Evolutionary conservation across 306 rosid species (phyloP).

Genomic region (Luffa acutangula): DNA sequence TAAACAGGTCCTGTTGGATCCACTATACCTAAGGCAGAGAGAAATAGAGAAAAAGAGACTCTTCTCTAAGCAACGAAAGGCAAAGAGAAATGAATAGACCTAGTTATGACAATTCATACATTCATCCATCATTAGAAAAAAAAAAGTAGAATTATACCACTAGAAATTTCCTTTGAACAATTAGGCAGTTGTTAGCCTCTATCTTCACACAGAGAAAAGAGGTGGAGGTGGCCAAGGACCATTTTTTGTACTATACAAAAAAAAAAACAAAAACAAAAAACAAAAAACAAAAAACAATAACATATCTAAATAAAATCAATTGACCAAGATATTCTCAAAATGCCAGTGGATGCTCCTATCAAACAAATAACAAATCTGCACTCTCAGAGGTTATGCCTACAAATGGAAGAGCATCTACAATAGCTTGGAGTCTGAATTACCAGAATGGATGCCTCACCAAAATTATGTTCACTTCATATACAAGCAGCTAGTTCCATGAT

Average conservation of each 20-base stretch:
- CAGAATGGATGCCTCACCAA: constrained; percentile 2
- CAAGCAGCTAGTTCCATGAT: constrained; percentile 7
- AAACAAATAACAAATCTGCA: not conserved
- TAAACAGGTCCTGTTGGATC: no score
- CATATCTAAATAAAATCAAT: not conserved
- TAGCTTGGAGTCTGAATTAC: constrained; percentile 1
- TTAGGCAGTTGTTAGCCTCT: not conserved
- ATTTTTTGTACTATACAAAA: not conserved
- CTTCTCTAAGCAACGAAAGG: not conserved
- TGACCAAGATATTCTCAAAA: not conserved
- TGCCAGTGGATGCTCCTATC: not conserved
- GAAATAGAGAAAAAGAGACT: not conserved
- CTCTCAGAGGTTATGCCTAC: not conserved
- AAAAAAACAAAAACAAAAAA: not conserved
- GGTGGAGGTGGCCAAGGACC: not conserved
- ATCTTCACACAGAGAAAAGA: not conserved
- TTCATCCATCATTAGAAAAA: not conserved
- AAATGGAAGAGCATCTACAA: not conserved
- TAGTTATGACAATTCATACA: not conserved
- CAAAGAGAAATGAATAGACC: not conserved
- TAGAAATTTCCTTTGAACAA: not conserved
- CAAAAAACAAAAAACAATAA: not conserved
- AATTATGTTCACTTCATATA: not conserved
- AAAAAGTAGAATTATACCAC: not conserved
- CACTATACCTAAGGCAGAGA: no score